Evolutionary conservation across 768 basidiomycete genomes (phyloP), one percentile per base, ranked within the genome.

Genomic region (Lentinula sp.): DNA sequence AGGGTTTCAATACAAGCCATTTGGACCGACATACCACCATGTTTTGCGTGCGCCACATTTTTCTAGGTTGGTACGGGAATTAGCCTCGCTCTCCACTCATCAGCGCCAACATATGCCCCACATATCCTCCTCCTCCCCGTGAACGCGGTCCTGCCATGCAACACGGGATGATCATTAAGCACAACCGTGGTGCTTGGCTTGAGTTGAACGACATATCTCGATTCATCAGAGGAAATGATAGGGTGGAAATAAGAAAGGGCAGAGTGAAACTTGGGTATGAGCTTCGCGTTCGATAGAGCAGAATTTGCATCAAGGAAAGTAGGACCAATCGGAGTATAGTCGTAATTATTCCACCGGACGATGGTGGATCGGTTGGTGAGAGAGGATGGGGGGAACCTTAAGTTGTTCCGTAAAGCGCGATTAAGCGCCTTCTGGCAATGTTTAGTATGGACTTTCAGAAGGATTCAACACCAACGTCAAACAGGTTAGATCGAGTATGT

Each of bases 321-420:
- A 9, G 39, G 18, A 62, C 76, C 82, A 77, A 98, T 82, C 2
- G 87, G 88, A 61, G 92, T 94, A 56, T 97, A 77, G 71, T 98
- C 95, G 65, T 95, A 89, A 63, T 93, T 95, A 68, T 98, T 98
- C 92, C 95, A 98, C 57, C 95, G 75, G 37, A 98, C 87, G 28
- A 28, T 28, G 28, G 62, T 92, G 88, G 4, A 78, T 72, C 0
- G 98, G 78, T 62, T 87, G 82, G 2, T 82, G 84, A 28, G 28
- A 11, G 78, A 82, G 2, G 71, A 66, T 39, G 11, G 37, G 57
- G 28, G 28, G 28, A 28, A 3, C 28, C 28, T 28, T n/a, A n/a
- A n/a, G n/a, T n/a, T 28, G 3, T 28, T 28, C 28, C 28, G 28
- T 28, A 28, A 3, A 28, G 3, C 28, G 28, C 28, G 3, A 28